Conservation (phyloP, 208 protist species). For the Angomonas ambiguus region DNA sequence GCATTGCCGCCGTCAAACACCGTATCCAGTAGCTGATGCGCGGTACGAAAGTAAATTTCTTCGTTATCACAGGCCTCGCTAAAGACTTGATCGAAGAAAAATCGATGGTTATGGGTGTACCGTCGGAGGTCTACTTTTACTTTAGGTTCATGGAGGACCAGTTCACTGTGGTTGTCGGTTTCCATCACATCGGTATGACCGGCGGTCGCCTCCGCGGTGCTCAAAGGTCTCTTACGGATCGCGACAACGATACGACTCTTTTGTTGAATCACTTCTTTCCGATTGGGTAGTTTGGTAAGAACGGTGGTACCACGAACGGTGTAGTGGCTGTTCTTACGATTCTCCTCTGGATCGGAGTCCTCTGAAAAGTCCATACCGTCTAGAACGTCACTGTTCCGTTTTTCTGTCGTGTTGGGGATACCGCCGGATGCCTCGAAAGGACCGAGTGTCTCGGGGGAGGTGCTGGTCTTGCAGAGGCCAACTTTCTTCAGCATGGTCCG, state of each 20-base stretch:
- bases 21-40: constrained; percentile 52
- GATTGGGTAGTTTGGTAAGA: constrained; percentile 28
- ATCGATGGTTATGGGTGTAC: constrained; percentile 95
- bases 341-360: constrained; percentile 13
- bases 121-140: constrained; percentile 93
- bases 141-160: constrained; percentile 83
- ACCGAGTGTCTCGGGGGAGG: too few species aligned
- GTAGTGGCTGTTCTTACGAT: constrained; percentile 22
- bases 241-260: constrained; percentile 84
- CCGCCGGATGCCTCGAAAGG: too few species aligned
- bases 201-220: constrained; percentile 38
- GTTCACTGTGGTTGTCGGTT: constrained; percentile 50
- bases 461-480: too few species aligned
- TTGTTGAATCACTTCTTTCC: constrained; percentile 29
- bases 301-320: constrained; percentile 59
- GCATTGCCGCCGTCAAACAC: constrained; percentile 63
- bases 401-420: too few species aligned
- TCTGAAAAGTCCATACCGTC: constrained; percentile 17
- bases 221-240: constrained; percentile 90
- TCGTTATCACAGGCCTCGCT: constrained; percentile 84
- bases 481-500: constrained; percentile 12
- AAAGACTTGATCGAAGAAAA: constrained; percentile 95
- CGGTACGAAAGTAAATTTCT: constrained; percentile 86
- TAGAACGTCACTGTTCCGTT: constrained; percentile 30
- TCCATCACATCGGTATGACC: constrained; percentile 81